Base-by-base conservation (phyloP, 371 early-diverging fungal genomes). In the Rhizopus sp. region DNA sequence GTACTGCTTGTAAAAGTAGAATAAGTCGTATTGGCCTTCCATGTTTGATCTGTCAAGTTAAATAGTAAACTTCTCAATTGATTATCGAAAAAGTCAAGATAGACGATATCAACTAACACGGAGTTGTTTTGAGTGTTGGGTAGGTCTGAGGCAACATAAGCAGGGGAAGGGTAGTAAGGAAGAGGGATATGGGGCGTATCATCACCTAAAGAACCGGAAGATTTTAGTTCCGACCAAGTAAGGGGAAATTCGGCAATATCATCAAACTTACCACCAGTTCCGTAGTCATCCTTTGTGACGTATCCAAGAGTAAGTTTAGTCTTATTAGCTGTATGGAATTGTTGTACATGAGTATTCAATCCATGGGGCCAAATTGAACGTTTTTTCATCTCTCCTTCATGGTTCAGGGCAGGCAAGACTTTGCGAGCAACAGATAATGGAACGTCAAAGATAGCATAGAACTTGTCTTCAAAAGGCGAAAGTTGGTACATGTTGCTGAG, bases 251-350 rank as follows among this genome's bases (percentile, higher is more conserved):
- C 7, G 30, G 29, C 12, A 17, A 23, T 2, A 17, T 0, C 7
- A 44, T 34, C 17, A 8, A 16, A 31, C 33, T 39, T 52, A 53
- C 78, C 78, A 17, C 70, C 75, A 30, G 74, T 57, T 51, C 85
- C 68, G 53, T 59, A 78, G 71, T 81, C 84, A 50, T 83, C 65
- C 35, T 40, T 67, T 17, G 80, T 79, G 1, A 83, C 70, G 39
- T 79, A 80, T 2, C 85, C 85, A 1, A 88, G 88, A 1, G 88
- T 87, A 50, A 87, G 66, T n/a, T 82, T 73, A 31, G 23, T 78
- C 80, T 13, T 80, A 30, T 23, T 29, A 7, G 29, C 15, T 5
- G 29, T 16, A 9, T 29, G 46, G 29, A 12, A 9, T 29, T 17
- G 3, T n/a, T 15, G 46, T 37, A 37, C 10, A 2, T 37, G 7